Conservation (phyloP, 2,329 filamentous ascomycete genomes). For the Raffaelea ambrosiae region DNA sequence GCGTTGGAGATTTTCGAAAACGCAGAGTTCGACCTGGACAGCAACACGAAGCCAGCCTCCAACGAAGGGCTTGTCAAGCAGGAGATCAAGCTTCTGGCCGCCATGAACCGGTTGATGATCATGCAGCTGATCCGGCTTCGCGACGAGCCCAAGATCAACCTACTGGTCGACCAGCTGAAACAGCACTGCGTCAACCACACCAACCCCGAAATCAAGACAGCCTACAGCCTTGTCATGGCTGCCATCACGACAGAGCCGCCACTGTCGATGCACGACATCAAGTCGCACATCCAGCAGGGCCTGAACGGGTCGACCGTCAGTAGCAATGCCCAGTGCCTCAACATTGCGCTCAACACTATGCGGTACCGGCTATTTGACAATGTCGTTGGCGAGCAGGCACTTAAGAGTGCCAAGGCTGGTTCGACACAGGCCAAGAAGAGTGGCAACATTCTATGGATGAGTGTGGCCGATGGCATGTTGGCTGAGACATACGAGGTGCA, state of each 20-base stretch:
- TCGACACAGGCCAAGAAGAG: conserved; percentile 59
- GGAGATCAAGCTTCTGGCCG: conserved; percentile 58
- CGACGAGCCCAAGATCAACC: conserved; percentile 48
- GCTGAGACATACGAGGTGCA: conserved; percentile 67
- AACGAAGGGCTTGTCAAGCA: conserved; percentile 33
- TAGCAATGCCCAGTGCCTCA: conserved; percentile 70
- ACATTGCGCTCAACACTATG: conserved; percentile 79
- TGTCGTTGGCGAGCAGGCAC: conserved; percentile 70
- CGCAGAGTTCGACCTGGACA: conserved; percentile 45
- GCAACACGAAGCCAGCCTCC: conserved; percentile 19
- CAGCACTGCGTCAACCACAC: conserved; percentile 60
- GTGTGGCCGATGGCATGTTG: conserved; percentile 71
- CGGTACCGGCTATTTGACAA: conserved; percentile 72
- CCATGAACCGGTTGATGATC: conserved; percentile 64
- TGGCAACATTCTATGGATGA: conserved; percentile 68
- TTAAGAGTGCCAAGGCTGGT: conserved; percentile 66
- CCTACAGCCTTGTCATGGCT: conserved; percentile 68
- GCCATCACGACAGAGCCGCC: conserved; percentile 54
- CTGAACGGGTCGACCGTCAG: conserved; percentile 61
- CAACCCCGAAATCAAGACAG: conserved; percentile 68
- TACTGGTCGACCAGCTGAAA: conserved; percentile 57
- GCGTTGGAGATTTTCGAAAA: conserved; percentile 62
- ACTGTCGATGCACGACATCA: conserved; percentile 65
- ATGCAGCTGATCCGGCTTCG: conserved; percentile 53
- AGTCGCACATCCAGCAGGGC: conserved; percentile 67